Evolutionary conservation across 225 moss, liverwort and hornwort species (phyloP), one percentile per base, ranked within the genome.

Genomic region (Pseudisothecium myosuroides): DNA sequence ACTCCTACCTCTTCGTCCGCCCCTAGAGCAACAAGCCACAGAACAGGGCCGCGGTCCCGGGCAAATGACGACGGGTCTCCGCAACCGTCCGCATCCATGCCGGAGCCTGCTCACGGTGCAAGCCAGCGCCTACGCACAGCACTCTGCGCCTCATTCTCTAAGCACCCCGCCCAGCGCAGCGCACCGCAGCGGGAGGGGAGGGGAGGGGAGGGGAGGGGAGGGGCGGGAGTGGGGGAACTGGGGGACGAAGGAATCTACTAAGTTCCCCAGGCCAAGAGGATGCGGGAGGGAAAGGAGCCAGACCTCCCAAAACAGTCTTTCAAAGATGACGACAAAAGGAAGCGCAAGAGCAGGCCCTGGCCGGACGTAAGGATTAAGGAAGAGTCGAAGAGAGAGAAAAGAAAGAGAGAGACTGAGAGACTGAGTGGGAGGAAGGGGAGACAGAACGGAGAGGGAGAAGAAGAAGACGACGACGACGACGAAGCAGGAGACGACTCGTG

Each of bases 121-220:
- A 91, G 91, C 91, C 90, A 90, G 90, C 90, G 91, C 90, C 93
- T 88, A 80, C 91, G 87, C 90, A 86, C 86, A 90, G 91, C 91
- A 90, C 92, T 81, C 91, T 92, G 91, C 89, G 91, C 93, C 91
- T 94, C 93, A 94, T 94, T 94, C 92, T 94, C 93, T 89, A 91
- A 77, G 59, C 87, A 83, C 89, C 90, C 87, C 86, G 54, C 89
- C 90, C 91, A 78, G 79, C 88, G 83, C 89, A 91, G 43, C 85
- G 79, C 93, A 91, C 81, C 83, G 87, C 86, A 91, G 65, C 85
- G 85, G 84, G 75, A 71, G 84, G 86, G 47, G 58, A 32, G 52
- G 67, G 8, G 28, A 10, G 81, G 50, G n/a, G n/a, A n/a, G n/a
- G n/a, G n/a, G n/a, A n/a, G n/a, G n/a, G n/a, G n/a, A n/a, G n/a